Conservation (phyloP, 2,329 filamentous ascomycete genomes). For the Diaporthe longicolla region DNA sequence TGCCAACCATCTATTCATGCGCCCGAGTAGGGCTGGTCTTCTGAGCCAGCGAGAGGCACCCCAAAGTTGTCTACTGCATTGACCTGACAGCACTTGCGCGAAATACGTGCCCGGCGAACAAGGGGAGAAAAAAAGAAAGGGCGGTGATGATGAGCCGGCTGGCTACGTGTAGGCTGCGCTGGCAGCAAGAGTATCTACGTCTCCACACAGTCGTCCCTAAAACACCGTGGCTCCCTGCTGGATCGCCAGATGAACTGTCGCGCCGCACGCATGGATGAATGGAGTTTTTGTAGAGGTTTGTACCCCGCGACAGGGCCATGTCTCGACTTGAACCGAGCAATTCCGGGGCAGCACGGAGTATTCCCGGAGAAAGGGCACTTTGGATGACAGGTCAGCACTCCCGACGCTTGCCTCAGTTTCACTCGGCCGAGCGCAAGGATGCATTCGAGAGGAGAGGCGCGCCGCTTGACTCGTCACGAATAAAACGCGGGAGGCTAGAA, state of each 20-base stretch:
- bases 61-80: conserved; percentile 1
- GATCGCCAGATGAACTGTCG: conserved; percentile 11
- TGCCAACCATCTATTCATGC: conserved; percentile 13
- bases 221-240: background rate
- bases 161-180: conserved; percentile 31
- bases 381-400: conserved; percentile 28
- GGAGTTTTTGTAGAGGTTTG: too few species aligned
- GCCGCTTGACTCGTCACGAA: conserved; percentile 24
- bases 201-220: background rate
- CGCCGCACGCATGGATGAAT: background rate
- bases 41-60: conserved; percentile 11
- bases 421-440: conserved; percentile 36
- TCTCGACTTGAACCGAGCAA: conserved; percentile 15
- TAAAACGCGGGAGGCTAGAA: conserved; percentile 33
- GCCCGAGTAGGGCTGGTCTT: conserved; percentile 32
- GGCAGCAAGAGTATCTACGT: conserved; percentile 16
- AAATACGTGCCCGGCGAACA: background rate
- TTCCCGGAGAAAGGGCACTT: conserved; percentile 11
- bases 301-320: background rate
- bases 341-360: conserved; percentile 24
- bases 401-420: conserved; percentile 29
- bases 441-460: background rate
- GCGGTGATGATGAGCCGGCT: conserved; percentile 36
- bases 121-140: background rate
- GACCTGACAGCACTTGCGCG: background rate